Conservation (phyloP, 106 monocot species). For the Dioscorea zingiberensis region DNA sequence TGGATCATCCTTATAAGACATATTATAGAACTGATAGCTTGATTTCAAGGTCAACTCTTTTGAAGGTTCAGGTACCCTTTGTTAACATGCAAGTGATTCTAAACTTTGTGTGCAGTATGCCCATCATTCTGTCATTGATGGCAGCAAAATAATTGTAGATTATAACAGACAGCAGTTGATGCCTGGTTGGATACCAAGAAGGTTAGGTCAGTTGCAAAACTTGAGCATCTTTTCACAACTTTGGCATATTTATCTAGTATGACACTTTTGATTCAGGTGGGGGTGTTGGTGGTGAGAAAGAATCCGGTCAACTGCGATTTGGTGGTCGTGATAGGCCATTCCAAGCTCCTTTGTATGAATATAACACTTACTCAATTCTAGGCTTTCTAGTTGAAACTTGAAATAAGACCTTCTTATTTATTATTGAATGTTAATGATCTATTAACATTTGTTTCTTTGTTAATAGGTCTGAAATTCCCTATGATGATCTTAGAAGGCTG, state of each 20-base stretch:
- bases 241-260: background rate
- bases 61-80: no score
- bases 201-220: slow-evolving; percentile 56
- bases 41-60: no score
- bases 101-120: slow-evolving; percentile 51
- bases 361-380: no score
- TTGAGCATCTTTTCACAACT: background rate
- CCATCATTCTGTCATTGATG: slow-evolving; percentile 81
- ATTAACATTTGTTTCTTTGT: slow-evolving; percentile 2
- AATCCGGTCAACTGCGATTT: slow-evolving; percentile 97
- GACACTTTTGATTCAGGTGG: slow-evolving; percentile 48
- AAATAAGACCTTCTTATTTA: no score
- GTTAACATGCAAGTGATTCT: no score
- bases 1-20: no score
- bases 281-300: slow-evolving; percentile 88
- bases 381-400: no score
- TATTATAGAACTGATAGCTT: no score
- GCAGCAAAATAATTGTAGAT: slow-evolving; percentile 85
- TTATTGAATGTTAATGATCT: no score
- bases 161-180: slow-evolving; percentile 86
- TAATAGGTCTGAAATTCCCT: slow-evolving; percentile 76
- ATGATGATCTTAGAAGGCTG: slow-evolving; percentile 83
- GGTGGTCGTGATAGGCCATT: slow-evolving; percentile 98
- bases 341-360: slow-evolving; percentile 83
- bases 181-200: slow-evolving; percentile 96